Evolutionary conservation across 768 basidiomycete species (phyloP).

Genomic region (Amanita jacksonii): DNA sequence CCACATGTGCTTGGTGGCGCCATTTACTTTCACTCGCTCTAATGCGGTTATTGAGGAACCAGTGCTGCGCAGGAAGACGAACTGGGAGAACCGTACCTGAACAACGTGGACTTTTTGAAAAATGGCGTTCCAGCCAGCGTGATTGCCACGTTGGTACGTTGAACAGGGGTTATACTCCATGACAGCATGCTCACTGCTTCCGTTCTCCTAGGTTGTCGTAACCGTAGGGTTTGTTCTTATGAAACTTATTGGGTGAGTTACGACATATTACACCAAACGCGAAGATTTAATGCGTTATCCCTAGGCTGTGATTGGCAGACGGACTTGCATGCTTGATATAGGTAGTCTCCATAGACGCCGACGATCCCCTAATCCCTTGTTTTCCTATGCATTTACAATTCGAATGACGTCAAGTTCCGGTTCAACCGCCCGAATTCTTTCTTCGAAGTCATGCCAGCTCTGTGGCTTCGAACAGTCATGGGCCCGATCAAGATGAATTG

Average conservation of each 20-base stretch:
- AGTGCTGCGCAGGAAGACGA: slow-evolving; percentile 93
- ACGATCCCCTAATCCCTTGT: too few relatives aligned
- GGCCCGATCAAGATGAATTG: too few relatives aligned
- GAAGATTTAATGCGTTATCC: background rate
- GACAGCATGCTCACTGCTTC: background rate
- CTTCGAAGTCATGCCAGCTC: too few relatives aligned
- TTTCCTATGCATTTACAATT: too few relatives aligned
- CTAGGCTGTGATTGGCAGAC: background rate
- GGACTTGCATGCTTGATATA: background rate
- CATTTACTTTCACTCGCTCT: too few relatives aligned
- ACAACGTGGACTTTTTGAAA: slow-evolving; percentile 83
- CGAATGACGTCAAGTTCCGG: background rate
- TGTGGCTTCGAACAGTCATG: too few relatives aligned
- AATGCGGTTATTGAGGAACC: background rate
- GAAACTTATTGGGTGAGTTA: slow-evolving; percentile 56
- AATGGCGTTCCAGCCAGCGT: slow-evolving; percentile 93
- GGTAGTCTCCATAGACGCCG: background rate
- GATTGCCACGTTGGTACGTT: slow-evolving; percentile 67
- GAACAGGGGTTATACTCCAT: background rate
- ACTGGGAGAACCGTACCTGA: slow-evolving; percentile 80
- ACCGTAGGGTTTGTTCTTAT: slow-evolving; percentile 78
- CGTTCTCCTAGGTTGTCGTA: slow-evolving; percentile 55
- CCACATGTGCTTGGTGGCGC: too few relatives aligned
- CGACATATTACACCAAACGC: background rate
- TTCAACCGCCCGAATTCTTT: background rate